Conservation (phyloP, 768 basidiomycete species). For the Psilocybe sp. region DNA sequence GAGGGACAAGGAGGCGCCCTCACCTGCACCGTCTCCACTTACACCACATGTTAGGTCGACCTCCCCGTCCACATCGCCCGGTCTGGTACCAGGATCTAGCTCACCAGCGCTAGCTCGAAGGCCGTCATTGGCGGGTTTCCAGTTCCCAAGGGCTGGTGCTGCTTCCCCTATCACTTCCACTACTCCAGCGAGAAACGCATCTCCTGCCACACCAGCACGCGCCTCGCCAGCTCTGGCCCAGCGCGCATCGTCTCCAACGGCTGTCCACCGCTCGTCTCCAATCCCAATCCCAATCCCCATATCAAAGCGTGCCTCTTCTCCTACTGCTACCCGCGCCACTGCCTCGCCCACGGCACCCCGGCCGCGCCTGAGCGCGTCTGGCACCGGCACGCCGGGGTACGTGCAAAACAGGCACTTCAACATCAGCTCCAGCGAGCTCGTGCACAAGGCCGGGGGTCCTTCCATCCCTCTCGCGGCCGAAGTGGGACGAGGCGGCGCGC, state of each 20-base stretch:
- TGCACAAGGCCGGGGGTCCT: slow-evolving; percentile 18
- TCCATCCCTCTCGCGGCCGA: background rate
- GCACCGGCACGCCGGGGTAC: slow-evolving; percentile 46
- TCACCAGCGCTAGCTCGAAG: background rate
- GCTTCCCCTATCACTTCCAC: background rate
- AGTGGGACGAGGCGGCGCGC: background rate
- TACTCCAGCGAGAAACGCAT: background rate
- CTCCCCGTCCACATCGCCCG: background rate
- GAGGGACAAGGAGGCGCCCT: background rate
- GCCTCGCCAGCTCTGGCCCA: no score
- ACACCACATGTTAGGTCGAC: background rate
- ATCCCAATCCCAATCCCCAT: slow-evolving; percentile 5
- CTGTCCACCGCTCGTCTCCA: no score
- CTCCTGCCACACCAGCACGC: background rate
- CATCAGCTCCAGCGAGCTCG: slow-evolving; percentile 56
- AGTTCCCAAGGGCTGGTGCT: background rate
- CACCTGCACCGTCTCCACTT: background rate
- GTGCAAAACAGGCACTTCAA: slow-evolving; percentile 56
- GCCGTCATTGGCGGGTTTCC: background rate
- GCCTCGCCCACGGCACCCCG: slow-evolving; percentile 32
- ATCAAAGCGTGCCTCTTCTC: slow-evolving; percentile 34
- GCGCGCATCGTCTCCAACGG: no score
- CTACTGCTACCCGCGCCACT: slow-evolving; percentile 16
- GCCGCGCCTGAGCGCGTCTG: slow-evolving; percentile 29
- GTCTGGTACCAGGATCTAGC: background rate